These are phyloP conservation scores for Talaromyces funiculosus DNA, from an alignment of 2,329 filamentous ascomycete species.

Conservation along the genomic window DNA sequence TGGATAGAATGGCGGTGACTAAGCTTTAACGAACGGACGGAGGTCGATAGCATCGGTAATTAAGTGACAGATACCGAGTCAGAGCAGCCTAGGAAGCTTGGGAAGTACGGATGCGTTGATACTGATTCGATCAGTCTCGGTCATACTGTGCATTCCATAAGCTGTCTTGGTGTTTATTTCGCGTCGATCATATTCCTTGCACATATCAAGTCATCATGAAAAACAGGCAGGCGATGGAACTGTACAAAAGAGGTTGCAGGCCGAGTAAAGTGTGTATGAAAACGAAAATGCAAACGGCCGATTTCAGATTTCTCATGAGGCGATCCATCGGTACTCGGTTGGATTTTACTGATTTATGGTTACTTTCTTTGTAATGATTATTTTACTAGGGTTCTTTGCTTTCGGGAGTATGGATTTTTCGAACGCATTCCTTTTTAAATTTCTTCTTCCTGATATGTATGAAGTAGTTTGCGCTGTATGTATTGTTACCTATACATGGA, in stretches of 20 bases:
- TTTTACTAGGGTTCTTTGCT: not conserved
- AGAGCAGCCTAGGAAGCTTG: too few species aligned
- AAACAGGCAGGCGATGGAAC: not conserved
- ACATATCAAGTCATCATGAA: not conserved
- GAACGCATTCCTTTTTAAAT: not conserved
- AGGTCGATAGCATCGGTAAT: not conserved
- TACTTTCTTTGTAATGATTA: not conserved
- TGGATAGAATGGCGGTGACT: not conserved
- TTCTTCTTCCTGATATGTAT: not conserved
- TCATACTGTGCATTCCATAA: not conserved
- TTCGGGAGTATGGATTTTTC: not conserved
- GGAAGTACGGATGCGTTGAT: not conserved
- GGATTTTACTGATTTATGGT: not conserved
- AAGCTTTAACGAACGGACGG: not conserved
- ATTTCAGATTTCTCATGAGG: not conserved
- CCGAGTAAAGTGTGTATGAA: not conserved
- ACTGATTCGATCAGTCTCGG: not conserved
- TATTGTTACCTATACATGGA: too few species aligned
- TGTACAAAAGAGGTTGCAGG: not conserved
- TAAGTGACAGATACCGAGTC: not conserved
- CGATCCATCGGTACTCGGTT: not conserved
- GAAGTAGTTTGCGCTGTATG: not conserved
- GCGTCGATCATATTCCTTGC: not conserved
- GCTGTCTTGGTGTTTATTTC: not conserved
- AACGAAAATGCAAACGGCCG: not conserved